These are phyloP conservation scores for Nannizzia gypsea DNA, from an alignment of 2,329 filamentous ascomycete genomes.

Conservation along the genomic window DNA sequence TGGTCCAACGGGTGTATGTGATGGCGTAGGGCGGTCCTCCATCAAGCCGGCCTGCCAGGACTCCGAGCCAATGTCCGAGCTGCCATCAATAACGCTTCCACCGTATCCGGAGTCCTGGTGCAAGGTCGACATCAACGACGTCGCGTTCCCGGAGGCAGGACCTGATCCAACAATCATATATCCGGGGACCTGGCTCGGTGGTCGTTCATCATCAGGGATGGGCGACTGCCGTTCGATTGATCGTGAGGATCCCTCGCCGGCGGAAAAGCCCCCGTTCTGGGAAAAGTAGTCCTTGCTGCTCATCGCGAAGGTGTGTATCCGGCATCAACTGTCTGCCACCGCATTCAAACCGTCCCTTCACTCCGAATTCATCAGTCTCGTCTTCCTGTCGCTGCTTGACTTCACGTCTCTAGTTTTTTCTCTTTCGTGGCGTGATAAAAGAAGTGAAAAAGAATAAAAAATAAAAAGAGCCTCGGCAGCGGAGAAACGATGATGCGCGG, in stretches of 20 bases:
- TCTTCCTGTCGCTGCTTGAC: neutral
- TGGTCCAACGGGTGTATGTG: conserved; percentile 40
- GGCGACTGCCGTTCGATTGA: conserved; percentile 19
- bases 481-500: neutral
- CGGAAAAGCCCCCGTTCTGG: conserved; percentile 24
- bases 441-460: neutral
- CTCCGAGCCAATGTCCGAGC: conserved; percentile 25
- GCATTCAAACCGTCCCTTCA: neutral
- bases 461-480: neutral
- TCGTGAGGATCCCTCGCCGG: conserved; percentile 28
- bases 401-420: neutral
- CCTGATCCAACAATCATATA: conserved; percentile 87
- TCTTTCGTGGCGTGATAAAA: neutral
- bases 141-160: conserved; percentile 67
- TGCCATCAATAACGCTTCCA: conserved; percentile 48
- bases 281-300: conserved; percentile 35
- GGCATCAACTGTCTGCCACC: neutral
- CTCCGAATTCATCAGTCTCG: neutral
- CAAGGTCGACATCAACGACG: conserved; percentile 66
- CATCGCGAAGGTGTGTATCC: conserved; percentile 20
- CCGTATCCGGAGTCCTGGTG: conserved; percentile 89
- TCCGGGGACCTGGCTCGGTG: conserved; percentile 37
- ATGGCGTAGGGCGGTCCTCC: conserved; percentile 47
- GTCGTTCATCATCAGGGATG: conserved; percentile 8
- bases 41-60: conserved; percentile 46